Evolutionary conservation across 2,329 filamentous ascomycete genomes (phyloP), one percentile per base, ranked within the genome.

Genomic region (Nigrospora sphaerica): DNA sequence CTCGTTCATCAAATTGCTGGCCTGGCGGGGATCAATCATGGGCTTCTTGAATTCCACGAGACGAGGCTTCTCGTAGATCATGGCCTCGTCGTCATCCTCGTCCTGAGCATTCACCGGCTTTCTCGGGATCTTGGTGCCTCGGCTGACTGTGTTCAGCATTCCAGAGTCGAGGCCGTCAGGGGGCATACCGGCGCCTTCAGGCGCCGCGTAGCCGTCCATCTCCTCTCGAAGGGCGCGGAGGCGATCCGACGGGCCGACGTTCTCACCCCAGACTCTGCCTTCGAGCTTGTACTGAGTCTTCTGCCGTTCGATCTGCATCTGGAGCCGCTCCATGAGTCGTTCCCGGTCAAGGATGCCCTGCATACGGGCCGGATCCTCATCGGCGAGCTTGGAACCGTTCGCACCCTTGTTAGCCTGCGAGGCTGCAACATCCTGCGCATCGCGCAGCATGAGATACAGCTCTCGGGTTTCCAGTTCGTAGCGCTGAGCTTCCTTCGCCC

Each of bases 231-330:
- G 75, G 54, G 95, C 92, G 54, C 93, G 85, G 48, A 98, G 74
- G 58, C 91, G 85, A 68, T 98, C 93, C 39, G 90, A 96, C 12
- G 93, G 92, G 33, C 88, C 88, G 53, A 86, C 77, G 44, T 78
- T 72, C 52, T 95, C 87, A 51, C 85, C 85, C 86, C 92, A 95
- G 10, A 89, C 83, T 64, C 88, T 88, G 55, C 93, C 93, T 67
- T 97, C 93, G 32, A 98, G 80, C 68, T 96, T 96, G 68, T 89
- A 95, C 62, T 97, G 91, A 1, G 93, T 97, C 78, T 97, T 97
- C 53, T 95, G 92, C 53, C 93, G 78, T 71, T 97, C 92, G 37
- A 98, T 81, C 68, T 97, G 93, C 74, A 88, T 95, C 66, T 95
- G 91, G 47, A 98, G 77, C 45, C 91, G 85, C 62, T 90, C 88